phyloP scores from a whole-genome alignment of 1,284 basidiomycete species.

The Cutaneotrichosporon curvatum region DNA sequence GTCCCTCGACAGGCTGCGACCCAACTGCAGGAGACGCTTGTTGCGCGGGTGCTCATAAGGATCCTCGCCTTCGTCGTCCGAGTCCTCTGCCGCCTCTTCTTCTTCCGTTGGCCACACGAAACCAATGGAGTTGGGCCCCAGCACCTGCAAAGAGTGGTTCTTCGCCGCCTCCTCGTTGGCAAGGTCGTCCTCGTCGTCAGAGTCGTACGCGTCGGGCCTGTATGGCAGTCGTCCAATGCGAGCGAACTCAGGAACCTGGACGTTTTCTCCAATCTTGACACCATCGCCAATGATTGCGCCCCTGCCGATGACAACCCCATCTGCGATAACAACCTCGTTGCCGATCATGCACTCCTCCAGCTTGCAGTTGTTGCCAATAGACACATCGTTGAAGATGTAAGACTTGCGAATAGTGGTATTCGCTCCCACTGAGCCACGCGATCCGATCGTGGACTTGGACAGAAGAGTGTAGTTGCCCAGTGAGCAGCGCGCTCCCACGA shows the following conservation, averaged over 20 bases:
- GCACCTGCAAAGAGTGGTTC: constrained; percentile 20
- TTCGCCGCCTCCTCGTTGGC: constrained; percentile 37
- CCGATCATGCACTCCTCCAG: constrained; percentile 64
- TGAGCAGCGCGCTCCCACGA: constrained; percentile 33
- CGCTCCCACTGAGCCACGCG: constrained; percentile 72
- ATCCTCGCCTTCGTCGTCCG: constrained; percentile 41
- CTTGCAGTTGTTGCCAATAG: constrained; percentile 66
- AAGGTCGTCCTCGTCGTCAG: constrained; percentile 51
- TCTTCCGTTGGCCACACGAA: constrained; percentile 47
- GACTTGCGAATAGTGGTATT: constrained; percentile 62
- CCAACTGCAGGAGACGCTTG: constrained; percentile 42
- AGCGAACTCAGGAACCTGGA: constrained; percentile 62
- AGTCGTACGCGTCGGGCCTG: constrained; percentile 62
- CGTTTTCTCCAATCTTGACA: constrained; percentile 64
- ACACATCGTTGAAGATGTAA: constrained; percentile 73
- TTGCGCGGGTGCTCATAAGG: constrained; percentile 46
- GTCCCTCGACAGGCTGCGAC: constrained; percentile 36
- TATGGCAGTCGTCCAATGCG: constrained; percentile 69
- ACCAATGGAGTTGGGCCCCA: constrained; percentile 39
- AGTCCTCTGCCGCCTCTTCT: constrained; percentile 32
- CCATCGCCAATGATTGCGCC: constrained; percentile 58
- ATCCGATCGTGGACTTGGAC: constrained; percentile 62
- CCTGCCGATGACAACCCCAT: constrained; percentile 48
- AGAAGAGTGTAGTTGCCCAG: constrained; percentile 38
- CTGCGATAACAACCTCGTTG: constrained; percentile 41